Evolutionary conservation across 2,329 filamentous ascomycete genomes (phyloP).

Genomic region (Juglanconis sp.): DNA sequence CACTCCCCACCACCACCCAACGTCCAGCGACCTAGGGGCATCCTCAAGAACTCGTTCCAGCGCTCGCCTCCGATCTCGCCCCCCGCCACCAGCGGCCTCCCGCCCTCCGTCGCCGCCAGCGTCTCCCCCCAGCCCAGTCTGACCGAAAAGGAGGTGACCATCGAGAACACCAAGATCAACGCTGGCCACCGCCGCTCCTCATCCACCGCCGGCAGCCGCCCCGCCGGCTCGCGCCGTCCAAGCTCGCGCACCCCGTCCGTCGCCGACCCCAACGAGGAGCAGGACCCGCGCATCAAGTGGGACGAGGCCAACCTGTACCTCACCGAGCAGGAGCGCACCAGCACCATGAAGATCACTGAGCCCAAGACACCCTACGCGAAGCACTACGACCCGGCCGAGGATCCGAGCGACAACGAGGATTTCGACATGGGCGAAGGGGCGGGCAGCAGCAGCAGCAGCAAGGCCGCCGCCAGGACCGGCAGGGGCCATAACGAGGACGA

Average conservation of each 20-base stretch:
- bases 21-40: slow-evolving; percentile 55
- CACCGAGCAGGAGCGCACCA: slow-evolving; percentile 90
- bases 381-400: slow-evolving; percentile 85
- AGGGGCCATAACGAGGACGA: slow-evolving; percentile 55
- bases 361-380: slow-evolving; percentile 96
- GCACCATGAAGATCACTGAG: slow-evolving; percentile 98
- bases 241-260: slow-evolving; percentile 44
- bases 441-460: slow-evolving; percentile 57
- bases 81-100: slow-evolving; percentile 30
- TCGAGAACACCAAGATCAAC: slow-evolving; percentile 93
- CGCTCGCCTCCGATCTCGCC: slow-evolving; percentile 55
- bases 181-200: slow-evolving; percentile 84
- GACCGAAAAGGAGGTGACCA: slow-evolving; percentile 81
- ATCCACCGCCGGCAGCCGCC: slow-evolving; percentile 57
- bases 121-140: slow-evolving; percentile 43
- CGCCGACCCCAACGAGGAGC: slow-evolving; percentile 42
- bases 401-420: slow-evolving; percentile 77
- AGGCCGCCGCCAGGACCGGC: slow-evolving; percentile 21
- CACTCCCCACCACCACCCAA: slow-evolving; percentile 41
- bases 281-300: slow-evolving; percentile 83
- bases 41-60: slow-evolving; percentile 85
- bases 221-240: slow-evolving; percentile 66
- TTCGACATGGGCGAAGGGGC: slow-evolving; percentile 54
- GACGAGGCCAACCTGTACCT: slow-evolving; percentile 97
- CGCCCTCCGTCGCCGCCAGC: slow-evolving; percentile 21